These are phyloP conservation scores for Annulohypoxylon nitens DNA, from an alignment of 495 filamentous ascomycete species.

Conservation along the genomic window DNA sequence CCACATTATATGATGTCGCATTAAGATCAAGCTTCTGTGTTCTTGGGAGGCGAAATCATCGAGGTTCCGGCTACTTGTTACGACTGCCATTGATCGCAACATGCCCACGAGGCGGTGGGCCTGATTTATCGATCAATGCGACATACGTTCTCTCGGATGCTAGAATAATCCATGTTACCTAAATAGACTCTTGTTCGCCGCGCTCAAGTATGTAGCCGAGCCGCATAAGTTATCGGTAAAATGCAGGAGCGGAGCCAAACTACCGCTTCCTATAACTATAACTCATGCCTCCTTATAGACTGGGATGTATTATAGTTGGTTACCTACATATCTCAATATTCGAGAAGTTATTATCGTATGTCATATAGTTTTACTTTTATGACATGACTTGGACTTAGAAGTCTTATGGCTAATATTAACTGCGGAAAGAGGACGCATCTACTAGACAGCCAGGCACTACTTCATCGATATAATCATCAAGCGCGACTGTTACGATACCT, in stretches of 20 bases:
- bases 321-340: not conserved
- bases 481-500: not conserved
- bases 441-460: no score
- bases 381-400: no score
- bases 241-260: slow-evolving; percentile 38
- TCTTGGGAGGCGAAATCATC: not conserved
- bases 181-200: not conserved
- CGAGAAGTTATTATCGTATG: not conserved
- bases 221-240: slow-evolving; percentile 41
- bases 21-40: not conserved
- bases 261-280: slow-evolving; percentile 18
- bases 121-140: not conserved
- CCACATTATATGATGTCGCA: not conserved
- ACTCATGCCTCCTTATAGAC: slow-evolving; percentile 12
- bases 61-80: not conserved
- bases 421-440: no score
- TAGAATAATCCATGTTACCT: slow-evolving; percentile 17
- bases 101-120: slow-evolving; percentile 16
- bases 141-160: not conserved
- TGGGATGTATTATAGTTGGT: not conserved
- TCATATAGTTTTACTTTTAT: not conserved
- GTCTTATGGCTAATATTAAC: no score
- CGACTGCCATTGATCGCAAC: not conserved
- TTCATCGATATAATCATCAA: no score
- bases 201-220: slow-evolving; percentile 27